A percentile compares a stretch with the other conserved stretches of the same genome.
Evolutionary conservation across 306 rosid genomes (phyloP).

Genomic region (Cotoneaster glaucophyllus): DNA sequence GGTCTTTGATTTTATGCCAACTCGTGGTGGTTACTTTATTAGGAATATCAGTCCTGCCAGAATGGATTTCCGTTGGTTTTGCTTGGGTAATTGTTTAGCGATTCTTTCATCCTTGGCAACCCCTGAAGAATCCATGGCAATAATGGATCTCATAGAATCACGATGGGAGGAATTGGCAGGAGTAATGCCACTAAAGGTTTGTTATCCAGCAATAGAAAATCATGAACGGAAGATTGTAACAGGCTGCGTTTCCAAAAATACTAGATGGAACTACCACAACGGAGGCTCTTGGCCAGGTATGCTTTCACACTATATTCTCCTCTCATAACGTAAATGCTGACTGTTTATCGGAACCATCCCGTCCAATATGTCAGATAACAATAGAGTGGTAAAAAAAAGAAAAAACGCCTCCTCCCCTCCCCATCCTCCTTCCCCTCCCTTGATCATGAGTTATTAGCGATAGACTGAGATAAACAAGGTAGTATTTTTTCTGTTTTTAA

Average conservation of each 20-base stretch:
- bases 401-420: not conserved
- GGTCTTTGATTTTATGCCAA: conserved; percentile 82
- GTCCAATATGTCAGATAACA: not conserved
- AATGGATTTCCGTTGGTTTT: conserved; percentile 95
- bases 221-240: conserved; percentile 71
- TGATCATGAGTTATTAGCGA: not conserved
- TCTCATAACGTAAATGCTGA: not conserved
- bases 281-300: conserved; percentile 97
- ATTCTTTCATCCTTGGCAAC: conserved; percentile 86
- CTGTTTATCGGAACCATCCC: not conserved
- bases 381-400: not conserved
- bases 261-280: conserved; percentile 90
- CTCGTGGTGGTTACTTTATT: conserved; percentile 73
- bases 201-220: conserved; percentile 80
- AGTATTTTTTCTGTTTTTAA: not conserved
- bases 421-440: not conserved
- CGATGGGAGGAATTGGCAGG: conserved; percentile 82
- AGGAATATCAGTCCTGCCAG: conserved; percentile 90
- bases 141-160: conserved; percentile 89
- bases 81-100: conserved; percentile 79
- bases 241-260: conserved; percentile 82
- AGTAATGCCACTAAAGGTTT: conserved; percentile 82
- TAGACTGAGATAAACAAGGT: not conserved
- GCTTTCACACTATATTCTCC: not conserved
- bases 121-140: conserved; percentile 72